Base-by-base conservation (phyloP, 2,329 filamentous ascomycete species). In the Graphiopsis chlorocephala region DNA sequence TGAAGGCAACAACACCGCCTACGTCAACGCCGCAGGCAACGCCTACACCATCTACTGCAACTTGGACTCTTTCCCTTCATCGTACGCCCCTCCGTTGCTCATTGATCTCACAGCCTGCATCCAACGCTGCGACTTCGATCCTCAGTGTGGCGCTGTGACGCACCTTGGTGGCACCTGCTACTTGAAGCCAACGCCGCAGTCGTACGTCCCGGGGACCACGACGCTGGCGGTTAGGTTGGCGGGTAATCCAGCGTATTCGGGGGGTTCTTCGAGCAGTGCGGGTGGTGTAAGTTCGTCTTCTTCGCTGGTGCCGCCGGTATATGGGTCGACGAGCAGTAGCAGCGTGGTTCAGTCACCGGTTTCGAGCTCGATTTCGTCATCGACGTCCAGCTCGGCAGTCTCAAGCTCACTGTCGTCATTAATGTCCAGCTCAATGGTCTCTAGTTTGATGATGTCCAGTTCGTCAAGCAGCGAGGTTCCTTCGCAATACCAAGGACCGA, bases 1-100 rank as follows among this genome's bases (percentile, higher is more conserved):
- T 0, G 20, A 45, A 23, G 66, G 66, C 26, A 59, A 69, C 53
- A 63, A 65, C 17, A 23, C 59, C 8, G 57, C 63, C 42, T 48
- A 67, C 17, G 52, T 50, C 17, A 56, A 69, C 29, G 20, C 60
- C 8, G 65, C 63, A 2, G 68, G 68, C 23, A 61, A 61, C 14
- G 15, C 29, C 7, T 68, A 69, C 26, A 65, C 55, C 29, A 56
- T 69, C 26, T 35, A 42, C 57, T 69, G 68, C 45, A 29, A 28
- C 29, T n/a, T 52, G 10, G 62, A 64, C 31, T 64, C 62, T 1
- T 4, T 28, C 7, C 53, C 62, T 7, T 12, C 20, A 4, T 59
- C 62, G 1, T 59, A 59, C 38, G 15, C 31, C 10, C 29, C 45
- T 2, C 20, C 20, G 2, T 8, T 26, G 4, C 6, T 3, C 3